phyloP scores from a whole-genome alignment of 1,139 yeast species.

The Saccharomyces hybrid region DNA sequence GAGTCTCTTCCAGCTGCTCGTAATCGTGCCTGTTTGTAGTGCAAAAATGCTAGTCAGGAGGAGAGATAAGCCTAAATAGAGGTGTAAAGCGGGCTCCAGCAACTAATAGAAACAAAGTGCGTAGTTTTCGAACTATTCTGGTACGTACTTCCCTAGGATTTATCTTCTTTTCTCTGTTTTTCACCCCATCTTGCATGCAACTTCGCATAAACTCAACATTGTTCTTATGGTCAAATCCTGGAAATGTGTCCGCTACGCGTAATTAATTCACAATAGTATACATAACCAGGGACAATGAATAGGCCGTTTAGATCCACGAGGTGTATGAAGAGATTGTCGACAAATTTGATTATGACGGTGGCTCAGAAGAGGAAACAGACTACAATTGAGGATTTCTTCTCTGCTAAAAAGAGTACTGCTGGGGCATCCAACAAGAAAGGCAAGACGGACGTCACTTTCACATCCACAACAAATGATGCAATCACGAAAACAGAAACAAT shows the following conservation, averaged over 20 bases:
- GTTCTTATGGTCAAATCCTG: not conserved
- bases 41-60: not conserved
- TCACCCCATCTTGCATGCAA: not conserved
- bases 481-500: not conserved
- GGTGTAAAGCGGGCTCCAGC: not conserved
- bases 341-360: conserved; percentile 4
- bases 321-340: not conserved
- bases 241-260: not conserved
- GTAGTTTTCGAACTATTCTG: not conserved
- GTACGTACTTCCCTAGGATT: not conserved
- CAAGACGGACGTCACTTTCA: not conserved
- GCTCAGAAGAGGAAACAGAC: conserved; percentile 13
- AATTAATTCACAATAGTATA: not conserved
- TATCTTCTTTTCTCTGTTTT: not conserved
- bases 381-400: conserved; percentile 19
- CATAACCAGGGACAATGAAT: not conserved
- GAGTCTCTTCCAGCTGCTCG: not conserved
- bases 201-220: not conserved
- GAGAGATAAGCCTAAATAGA: conserved; percentile 1
- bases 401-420: not conserved
- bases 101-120: not conserved
- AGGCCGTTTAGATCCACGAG: not conserved
- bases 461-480: not conserved
- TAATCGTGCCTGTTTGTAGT: not conserved
- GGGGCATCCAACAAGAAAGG: not conserved